Conservation (phyloP, 352 stramenopile species). For the Peronospora belbahrii region DNA sequence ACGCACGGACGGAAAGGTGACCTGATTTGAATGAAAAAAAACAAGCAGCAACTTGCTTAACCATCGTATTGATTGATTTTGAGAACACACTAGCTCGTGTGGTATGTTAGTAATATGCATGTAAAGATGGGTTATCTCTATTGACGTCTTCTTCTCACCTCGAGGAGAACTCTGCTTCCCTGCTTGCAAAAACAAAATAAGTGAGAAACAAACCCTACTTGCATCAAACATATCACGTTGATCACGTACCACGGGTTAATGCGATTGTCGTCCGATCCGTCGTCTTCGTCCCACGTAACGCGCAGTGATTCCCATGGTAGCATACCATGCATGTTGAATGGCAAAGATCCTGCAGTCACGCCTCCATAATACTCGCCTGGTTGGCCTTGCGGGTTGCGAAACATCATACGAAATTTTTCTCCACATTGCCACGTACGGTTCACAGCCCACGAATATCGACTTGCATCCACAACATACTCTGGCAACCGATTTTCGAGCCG, state of each 20-base stretch:
- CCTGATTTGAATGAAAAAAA: background rate
- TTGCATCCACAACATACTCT: conserved; percentile 65
- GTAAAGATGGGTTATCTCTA: conserved; percentile 11
- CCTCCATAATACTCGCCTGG: conserved; percentile 68
- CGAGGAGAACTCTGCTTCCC: conserved; percentile 41
- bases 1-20: too few species aligned
- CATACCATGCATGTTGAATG: conserved; percentile 48
- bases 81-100: background rate
- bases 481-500: conserved; percentile 76
- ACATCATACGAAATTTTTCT: conserved; percentile 74
- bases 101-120: background rate
- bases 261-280: conserved; percentile 69
- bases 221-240: background rate
- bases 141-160: conserved; percentile 19
- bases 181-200: conserved; percentile 18
- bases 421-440: conserved; percentile 49
- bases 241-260: conserved; percentile 77
- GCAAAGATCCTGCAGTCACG: conserved; percentile 55
- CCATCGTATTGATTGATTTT: conserved; percentile 10
- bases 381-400: conserved; percentile 57
- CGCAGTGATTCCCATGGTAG: conserved; percentile 75
- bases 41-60: background rate
- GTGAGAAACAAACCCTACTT: conserved; percentile 7
- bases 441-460: conserved; percentile 57
- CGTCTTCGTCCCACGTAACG: conserved; percentile 81